phyloP scores from a whole-genome alignment of 306 rosid genomes.

The Pterocarpus santalinus region DNA sequence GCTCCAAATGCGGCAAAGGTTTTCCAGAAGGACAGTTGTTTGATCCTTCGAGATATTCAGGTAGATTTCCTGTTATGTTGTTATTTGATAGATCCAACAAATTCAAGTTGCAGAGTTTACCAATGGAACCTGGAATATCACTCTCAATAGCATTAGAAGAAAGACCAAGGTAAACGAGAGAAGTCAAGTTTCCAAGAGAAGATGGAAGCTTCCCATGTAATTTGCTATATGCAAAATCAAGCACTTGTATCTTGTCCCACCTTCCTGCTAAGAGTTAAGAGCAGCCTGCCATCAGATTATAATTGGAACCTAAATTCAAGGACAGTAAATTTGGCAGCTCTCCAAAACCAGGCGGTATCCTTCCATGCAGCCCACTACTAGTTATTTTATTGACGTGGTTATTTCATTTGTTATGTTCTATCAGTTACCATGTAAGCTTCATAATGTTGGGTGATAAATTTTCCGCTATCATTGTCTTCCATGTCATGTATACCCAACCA shows the following conservation, averaged over 20 bases:
- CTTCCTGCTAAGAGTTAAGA: conserved; percentile 46
- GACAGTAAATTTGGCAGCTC: conserved; percentile 46
- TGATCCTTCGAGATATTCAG: conserved; percentile 50
- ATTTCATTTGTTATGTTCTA: conserved; percentile 55
- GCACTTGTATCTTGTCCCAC: conserved; percentile 50
- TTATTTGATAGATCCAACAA: conserved; percentile 22
- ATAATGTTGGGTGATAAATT: conserved; percentile 24
- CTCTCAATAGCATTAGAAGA: conserved; percentile 26
- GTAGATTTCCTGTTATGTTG: conserved; percentile 50
- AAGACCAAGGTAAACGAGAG: conserved; percentile 48
- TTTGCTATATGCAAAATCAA: conserved; percentile 27
- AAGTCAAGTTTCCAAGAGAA: conserved; percentile 57
- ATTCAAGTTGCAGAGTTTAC: conserved; percentile 43
- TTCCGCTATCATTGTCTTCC: too few relatives aligned
- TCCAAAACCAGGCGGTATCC: conserved; percentile 57
- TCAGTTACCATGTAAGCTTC: conserved; percentile 46
- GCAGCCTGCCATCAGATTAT: conserved; percentile 51
- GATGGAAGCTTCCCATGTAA: conserved; percentile 54
- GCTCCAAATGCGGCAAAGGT: conserved; percentile 41
- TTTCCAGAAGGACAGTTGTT: conserved; percentile 17
- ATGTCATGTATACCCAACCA: too few relatives aligned
- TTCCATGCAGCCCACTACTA: conserved; percentile 39
- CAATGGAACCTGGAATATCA: conserved; percentile 56
- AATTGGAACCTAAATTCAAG: conserved; percentile 33
- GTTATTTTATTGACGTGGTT: conserved; percentile 44